A percentile compares a stretch with the other conserved stretches of the same genome.
Evolutionary conservation across 1,284 basidiomycete species (phyloP).

Genomic region (Laetiporus sulphureus): DNA sequence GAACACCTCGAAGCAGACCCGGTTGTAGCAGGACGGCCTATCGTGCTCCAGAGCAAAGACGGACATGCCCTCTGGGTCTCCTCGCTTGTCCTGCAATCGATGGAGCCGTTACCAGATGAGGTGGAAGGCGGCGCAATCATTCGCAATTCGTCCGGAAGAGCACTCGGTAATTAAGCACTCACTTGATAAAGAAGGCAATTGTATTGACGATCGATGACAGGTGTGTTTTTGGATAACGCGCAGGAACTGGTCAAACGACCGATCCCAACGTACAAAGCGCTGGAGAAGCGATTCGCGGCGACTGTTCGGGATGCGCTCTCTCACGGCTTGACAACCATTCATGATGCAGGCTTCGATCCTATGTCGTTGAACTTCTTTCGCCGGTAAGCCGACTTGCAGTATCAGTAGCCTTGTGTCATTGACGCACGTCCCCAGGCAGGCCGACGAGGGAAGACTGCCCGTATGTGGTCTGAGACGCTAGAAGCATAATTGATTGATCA

Average conservation of each 20-base stretch:
- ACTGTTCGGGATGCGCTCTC: slow-evolving; percentile 64
- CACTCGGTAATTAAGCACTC: slow-evolving; percentile 53
- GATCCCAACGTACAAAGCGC: slow-evolving; percentile 54
- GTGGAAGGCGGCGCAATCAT: slow-evolving; percentile 81
- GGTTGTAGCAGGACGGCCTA: slow-evolving; percentile 57
- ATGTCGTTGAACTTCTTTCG: slow-evolving; percentile 69
- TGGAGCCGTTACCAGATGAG: slow-evolving; percentile 54
- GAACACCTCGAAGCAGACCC: slow-evolving; percentile 68
- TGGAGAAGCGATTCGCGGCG: slow-evolving; percentile 55
- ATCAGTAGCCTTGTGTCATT: neutral
- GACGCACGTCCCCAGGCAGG: slow-evolving; percentile 39
- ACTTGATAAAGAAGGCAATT: slow-evolving; percentile 12
- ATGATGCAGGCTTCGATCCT: slow-evolving; percentile 75
- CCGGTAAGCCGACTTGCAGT: slow-evolving; percentile 34
- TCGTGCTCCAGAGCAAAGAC: slow-evolving; percentile 81
- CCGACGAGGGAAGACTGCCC: slow-evolving; percentile 51
- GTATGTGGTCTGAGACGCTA: slow-evolving; percentile 32
- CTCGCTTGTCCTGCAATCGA: slow-evolving; percentile 45
- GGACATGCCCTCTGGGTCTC: slow-evolving; percentile 90
- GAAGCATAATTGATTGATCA: slow-evolving; percentile 15
- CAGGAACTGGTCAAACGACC: slow-evolving; percentile 62
- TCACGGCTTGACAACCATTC: slow-evolving; percentile 72
- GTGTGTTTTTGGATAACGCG: slow-evolving; percentile 67
- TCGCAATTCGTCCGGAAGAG: slow-evolving; percentile 59
- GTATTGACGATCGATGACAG: slow-evolving; percentile 28